Evolutionary conservation across 2,329 filamentous ascomycete genomes (phyloP).

Genomic region (Fusarium sp.): DNA sequence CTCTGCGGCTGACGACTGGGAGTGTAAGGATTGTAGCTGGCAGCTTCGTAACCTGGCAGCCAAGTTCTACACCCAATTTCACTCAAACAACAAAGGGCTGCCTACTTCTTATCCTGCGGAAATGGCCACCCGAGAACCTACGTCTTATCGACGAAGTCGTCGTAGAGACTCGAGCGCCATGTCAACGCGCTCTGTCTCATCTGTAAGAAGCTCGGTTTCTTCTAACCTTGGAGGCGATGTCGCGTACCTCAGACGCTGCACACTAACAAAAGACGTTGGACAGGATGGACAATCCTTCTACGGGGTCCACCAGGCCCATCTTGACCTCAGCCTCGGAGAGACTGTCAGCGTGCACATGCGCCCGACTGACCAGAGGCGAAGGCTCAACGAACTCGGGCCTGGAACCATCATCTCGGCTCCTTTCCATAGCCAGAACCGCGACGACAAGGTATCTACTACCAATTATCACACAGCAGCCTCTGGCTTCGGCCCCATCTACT

Average conservation of each 20-base stretch:
- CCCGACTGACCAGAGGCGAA: background rate
- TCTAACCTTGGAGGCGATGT: background rate
- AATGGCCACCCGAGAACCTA: background rate
- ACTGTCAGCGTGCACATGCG: constrained; percentile 15
- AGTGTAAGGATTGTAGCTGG: constrained; percentile 10
- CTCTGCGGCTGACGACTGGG: constrained; percentile 3
- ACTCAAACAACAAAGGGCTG: background rate
- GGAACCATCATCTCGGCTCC: constrained; percentile 35
- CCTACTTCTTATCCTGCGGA: background rate
- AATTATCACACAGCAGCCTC: constrained; percentile 17
- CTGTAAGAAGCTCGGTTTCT: background rate
- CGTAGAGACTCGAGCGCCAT: background rate
- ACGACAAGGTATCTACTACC: background rate
- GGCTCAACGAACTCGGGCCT: background rate
- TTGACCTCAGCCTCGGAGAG: constrained; percentile 7
- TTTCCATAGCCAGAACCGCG: constrained; percentile 19
- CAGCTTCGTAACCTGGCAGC: background rate
- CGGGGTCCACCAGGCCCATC: constrained; percentile 9
- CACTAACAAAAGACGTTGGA: background rate
- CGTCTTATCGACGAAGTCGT: background rate
- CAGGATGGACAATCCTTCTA: background rate
- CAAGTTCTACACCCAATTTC: background rate
- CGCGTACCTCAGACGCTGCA: background rate
- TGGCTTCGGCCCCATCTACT: constrained; percentile 27
- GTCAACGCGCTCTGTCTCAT: background rate